A percentile compares a stretch with the other conserved stretches of the same genome.
phyloP scores from a whole-genome alignment of 108 stramenopile species.

The Parmales sp. region DNA sequence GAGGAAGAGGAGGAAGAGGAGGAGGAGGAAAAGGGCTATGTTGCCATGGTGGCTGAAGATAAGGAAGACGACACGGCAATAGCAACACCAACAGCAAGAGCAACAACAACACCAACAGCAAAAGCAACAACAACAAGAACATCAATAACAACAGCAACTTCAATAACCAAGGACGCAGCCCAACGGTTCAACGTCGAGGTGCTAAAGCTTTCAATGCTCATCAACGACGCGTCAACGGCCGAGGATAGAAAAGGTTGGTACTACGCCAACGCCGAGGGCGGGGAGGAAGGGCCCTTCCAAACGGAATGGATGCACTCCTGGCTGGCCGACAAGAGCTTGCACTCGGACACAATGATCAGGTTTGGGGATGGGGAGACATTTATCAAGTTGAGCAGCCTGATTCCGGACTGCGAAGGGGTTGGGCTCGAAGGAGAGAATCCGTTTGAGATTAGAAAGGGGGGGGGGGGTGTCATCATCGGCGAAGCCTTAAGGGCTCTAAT shows the following conservation, averaged over 20 bases:
- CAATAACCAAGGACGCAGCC: neutral
- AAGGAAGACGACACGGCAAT: neutral
- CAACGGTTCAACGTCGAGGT: neutral
- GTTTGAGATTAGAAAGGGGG: neutral
- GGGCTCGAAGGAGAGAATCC: neutral
- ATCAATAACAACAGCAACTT: too few relatives aligned
- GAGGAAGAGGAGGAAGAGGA: conserved; percentile 11
- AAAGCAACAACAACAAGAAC: too few relatives aligned
- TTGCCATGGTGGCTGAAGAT: neutral
- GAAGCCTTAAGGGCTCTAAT: neutral
- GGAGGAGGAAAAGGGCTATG: neutral
- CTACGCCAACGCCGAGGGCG: neutral
- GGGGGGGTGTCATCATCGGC: too few relatives aligned
- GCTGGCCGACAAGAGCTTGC: conserved; percentile 6
- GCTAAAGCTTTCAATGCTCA: neutral
- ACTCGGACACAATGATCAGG: neutral
- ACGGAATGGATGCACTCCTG: conserved; percentile 9
- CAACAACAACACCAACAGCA: too few relatives aligned
- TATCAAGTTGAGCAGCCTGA: neutral
- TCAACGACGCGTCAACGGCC: neutral
- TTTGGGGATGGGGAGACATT: neutral
- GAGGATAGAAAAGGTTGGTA: neutral
- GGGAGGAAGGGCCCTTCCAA: neutral
- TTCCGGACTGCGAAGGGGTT: neutral
- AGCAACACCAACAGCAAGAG: too few relatives aligned